Conservation (phyloP, 768 basidiomycete species). For the Phanerochaete carnosa region DNA sequence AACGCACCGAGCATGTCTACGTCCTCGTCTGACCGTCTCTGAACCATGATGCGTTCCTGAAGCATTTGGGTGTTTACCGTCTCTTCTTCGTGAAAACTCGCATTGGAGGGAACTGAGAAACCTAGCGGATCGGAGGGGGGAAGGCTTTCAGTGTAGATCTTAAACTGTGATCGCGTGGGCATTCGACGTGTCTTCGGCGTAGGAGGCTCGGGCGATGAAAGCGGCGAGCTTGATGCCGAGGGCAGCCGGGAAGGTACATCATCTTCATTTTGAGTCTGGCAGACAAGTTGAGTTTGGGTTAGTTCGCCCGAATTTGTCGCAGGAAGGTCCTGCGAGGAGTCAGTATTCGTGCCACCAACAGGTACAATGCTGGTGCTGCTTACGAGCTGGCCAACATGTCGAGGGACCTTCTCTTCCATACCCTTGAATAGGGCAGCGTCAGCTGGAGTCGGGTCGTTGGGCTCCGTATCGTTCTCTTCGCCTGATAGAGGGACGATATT, state of each 20-base stretch:
- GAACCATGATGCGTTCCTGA: slow-evolving; percentile 25
- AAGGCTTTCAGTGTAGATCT: slow-evolving; percentile 4
- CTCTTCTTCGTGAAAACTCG: slow-evolving; percentile 7
- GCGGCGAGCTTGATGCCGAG: slow-evolving; percentile 23
- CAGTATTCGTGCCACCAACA: background rate
- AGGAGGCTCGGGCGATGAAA: slow-evolving; percentile 18
- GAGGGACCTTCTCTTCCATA: slow-evolving; percentile 46
- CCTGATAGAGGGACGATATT: slow-evolving; percentile 41
- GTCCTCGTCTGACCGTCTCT: slow-evolving; percentile 26
- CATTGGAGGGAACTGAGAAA: slow-evolving; percentile 3
- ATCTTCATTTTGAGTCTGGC: slow-evolving; percentile 53
- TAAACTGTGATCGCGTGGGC: background rate
- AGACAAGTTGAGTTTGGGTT: slow-evolving; percentile 26
- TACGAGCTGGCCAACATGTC: slow-evolving; percentile 56
- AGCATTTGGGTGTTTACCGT: slow-evolving; percentile 40
- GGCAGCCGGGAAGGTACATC: slow-evolving; percentile 17
- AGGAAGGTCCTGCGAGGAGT: background rate
- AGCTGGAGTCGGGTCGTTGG: slow-evolving; percentile 11
- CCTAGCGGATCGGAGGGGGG: slow-evolving; percentile 21
- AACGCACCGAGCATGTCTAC: slow-evolving; percentile 46
- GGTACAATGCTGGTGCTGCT: slow-evolving; percentile 11
- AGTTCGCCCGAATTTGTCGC: slow-evolving; percentile 1
- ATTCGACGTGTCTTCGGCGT: background rate
- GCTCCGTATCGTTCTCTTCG: slow-evolving; percentile 25
- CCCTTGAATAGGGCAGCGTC: slow-evolving; percentile 50